These are phyloP conservation scores for Colletotrichum sp. DNA, from an alignment of 2,329 filamentous ascomycete genomes.

Conservation along the genomic window DNA sequence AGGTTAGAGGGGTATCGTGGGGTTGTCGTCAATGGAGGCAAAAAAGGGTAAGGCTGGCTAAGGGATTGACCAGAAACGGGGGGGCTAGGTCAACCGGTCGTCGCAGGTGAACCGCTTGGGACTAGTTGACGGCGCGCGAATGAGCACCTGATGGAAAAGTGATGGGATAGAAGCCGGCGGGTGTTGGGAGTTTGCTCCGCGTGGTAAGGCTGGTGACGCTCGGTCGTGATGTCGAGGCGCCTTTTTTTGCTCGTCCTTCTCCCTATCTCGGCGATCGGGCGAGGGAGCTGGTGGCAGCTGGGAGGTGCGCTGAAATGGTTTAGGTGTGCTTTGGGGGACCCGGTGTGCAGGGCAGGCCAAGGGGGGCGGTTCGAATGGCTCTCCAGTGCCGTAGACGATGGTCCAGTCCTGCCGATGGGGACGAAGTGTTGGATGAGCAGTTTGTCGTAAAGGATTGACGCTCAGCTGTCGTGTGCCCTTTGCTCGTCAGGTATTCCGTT, in stretches of 20 bases:
- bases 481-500: not conserved
- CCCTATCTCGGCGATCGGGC: slow-evolving; percentile 19
- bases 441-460: not conserved
- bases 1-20: slow-evolving; percentile 6
- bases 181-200: not conserved
- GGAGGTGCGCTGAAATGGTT: not conserved
- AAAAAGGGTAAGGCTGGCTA: not conserved
- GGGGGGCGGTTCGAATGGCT: not conserved
- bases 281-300: slow-evolving; percentile 9
- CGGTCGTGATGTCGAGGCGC: slow-evolving; percentile 15
- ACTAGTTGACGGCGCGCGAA: slow-evolving; percentile 4
- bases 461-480: slow-evolving; percentile 16
- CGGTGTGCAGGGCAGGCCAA: not conserved
- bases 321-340: not conserved
- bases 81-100: slow-evolving; percentile 1
- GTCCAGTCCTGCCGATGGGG: slow-evolving; percentile 9
- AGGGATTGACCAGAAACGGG: not conserved
- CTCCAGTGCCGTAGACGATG: not conserved
- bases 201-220: not conserved
- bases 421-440: not conserved
- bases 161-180: not conserved
- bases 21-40: slow-evolving; percentile 2
- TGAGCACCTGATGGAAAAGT: not conserved
- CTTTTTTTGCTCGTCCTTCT: slow-evolving; percentile 2
- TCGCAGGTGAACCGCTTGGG: slow-evolving; percentile 2